phyloP scores from a whole-genome alignment of 306 rosid genomes.

The Geum urbanum region DNA sequence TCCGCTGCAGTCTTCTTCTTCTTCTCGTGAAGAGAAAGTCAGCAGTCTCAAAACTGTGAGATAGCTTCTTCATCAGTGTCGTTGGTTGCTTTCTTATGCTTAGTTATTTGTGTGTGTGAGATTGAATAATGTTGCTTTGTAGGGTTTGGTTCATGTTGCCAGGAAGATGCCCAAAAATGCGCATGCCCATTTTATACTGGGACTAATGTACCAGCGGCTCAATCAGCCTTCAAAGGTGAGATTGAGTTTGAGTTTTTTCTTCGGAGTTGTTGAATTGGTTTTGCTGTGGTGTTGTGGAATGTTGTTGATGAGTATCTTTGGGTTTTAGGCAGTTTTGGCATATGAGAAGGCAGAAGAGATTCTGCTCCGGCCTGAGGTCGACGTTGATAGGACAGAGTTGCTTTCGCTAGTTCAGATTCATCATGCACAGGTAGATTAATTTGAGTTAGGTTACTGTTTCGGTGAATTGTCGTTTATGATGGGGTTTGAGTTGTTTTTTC shows the following conservation, averaged over 20 bases:
- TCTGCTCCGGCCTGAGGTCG: slow-evolving; percentile 67
- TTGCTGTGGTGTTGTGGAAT: background rate
- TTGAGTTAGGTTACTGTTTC: background rate
- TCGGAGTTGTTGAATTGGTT: background rate
- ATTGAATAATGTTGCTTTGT: background rate
- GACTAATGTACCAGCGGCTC: slow-evolving; percentile 93
- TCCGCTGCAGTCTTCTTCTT: slow-evolving; percentile 32
- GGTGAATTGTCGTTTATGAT: background rate
- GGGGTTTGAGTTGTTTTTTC: background rate
- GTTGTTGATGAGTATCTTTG: slow-evolving; percentile 16
- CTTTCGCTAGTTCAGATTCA: slow-evolving; percentile 87
- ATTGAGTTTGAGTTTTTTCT: slow-evolving; percentile 37
- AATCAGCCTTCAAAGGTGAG: slow-evolving; percentile 70
- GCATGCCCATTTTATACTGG: slow-evolving; percentile 94
- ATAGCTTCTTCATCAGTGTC: slow-evolving; percentile 12
- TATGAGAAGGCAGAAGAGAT: slow-evolving; percentile 93
- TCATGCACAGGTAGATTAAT: slow-evolving; percentile 80
- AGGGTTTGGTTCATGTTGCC: slow-evolving; percentile 97
- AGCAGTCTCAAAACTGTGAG: slow-evolving; percentile 97
- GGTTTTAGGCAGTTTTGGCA: slow-evolving; percentile 62
- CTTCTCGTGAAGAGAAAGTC: slow-evolving; percentile 92
- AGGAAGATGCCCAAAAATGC: slow-evolving; percentile 97
- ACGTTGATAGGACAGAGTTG: slow-evolving; percentile 72
- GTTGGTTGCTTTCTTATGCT: background rate
- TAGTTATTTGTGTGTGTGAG: background rate